Percentiles rank a stretch among this genome's conserved stretches.
Conservation (phyloP, 257 asterid genomes). For the Nicotiana tabacum region DNA sequence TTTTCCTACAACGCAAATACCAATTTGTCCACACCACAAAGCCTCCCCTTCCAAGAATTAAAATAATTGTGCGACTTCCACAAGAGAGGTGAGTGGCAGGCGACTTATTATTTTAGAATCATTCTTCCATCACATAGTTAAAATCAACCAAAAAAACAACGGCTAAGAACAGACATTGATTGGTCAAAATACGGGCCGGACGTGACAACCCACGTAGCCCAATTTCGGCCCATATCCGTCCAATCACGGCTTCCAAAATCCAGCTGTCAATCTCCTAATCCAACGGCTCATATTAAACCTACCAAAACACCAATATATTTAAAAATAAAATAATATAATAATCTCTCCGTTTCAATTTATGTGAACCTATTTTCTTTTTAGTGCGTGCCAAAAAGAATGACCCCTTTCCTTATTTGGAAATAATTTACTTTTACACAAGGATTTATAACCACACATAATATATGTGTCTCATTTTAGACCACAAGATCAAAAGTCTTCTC, state of each 20-base stretch:
- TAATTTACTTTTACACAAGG: no score
- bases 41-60: no score
- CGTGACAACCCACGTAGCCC: not conserved
- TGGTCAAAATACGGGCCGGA: not conserved
- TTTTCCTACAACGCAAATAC: not conserved
- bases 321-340: no score
- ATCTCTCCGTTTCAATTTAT: no score
- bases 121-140: not conserved
- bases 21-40: not conserved
- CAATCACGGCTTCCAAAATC: not conserved
- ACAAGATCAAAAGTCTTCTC: no score
- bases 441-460: no score
- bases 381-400: no score
- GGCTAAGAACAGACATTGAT: not conserved
- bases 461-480: no score
- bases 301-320: not conserved
- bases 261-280: slow-evolving; percentile 3
- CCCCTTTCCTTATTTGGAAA: no score
- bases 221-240: not conserved
- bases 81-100: not conserved
- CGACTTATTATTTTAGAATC: not conserved
- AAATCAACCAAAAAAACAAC: not conserved
- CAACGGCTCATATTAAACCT: not conserved
- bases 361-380: no score
- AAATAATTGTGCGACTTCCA: not conserved